Base-by-base conservation (phyloP, 2,329 filamentous ascomycete genomes). In the Zasmidium cellare region DNA sequence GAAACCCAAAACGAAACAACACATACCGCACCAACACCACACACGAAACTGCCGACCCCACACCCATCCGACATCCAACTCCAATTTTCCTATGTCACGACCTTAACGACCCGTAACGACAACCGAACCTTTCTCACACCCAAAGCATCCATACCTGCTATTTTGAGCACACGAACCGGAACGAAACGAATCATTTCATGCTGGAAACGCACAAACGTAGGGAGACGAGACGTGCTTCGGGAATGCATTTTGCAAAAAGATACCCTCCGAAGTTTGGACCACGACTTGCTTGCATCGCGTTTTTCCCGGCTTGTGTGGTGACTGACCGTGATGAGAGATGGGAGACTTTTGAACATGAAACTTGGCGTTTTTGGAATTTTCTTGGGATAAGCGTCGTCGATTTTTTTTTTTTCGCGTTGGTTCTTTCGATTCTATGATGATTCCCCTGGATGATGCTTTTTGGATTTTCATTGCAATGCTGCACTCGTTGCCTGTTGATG, bases 21-120 rank as follows among this genome's bases (percentile, higher is more conserved):
- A 76, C 72, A 65, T 79, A 52, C 11, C 31, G 50, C 50, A 52
- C 9, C 31, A 25, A 23, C 38, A 52, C 22, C 9, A 25, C 47
- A 24, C 35, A 44, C 50, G 31, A 44, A 44, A 38, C 24, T 35
- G n/a, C 24, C 9, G 19, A 23, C 35, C 9, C 20, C 44, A 20
- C 12, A 54, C 25, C 9, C n/a, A 38, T 19, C n/a, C 44, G 45
- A 47, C 1, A 14, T n/a, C 9, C 12, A 24, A 2, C n/a, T 11
- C 35, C 18, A 23, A 22, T 20, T 28, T 25, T 14, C 35, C 25
- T 50, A 24, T 44, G 38, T 49, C 14, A 55, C 46, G 31, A 50
- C 48, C 38, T 50, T 50, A 38, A 55, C 53, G 53, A 55, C 53
- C 45, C 46, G n/a, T 55, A 38, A 55, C 46, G 53, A 52, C 16